Evolutionary conservation across 225 moss, liverwort and hornwort genomes (phyloP), one percentile per base, ranked within the genome.

Genomic region (Bryum argenteum): DNA sequence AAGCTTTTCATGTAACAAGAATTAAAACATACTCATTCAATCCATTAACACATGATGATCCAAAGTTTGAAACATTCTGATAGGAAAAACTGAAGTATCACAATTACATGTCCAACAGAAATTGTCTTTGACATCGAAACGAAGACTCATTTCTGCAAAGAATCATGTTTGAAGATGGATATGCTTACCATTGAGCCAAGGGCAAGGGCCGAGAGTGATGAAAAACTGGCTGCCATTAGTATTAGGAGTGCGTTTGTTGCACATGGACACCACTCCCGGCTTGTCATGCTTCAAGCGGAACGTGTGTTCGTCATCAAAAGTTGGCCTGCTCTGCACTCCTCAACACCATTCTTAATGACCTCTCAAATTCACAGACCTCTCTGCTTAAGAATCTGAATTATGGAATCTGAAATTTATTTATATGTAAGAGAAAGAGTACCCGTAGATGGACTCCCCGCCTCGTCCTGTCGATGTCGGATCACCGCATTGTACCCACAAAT

Each of bases 201-300:
- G 80, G 58, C 90, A 91, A 1, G 91, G 90, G 66, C 91, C 88
- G 80, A 54, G 84, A 75, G 93, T 86, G 58, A 93, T 74, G 58
- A 93, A 93, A 69, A 90, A 91, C 48, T 96, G 96, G 72, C 90
- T 93, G 67, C 93, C 87, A 64, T 91, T 96, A 5, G 91, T 85
- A 53, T 87, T 75, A 5, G 93, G 90, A 12, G 15, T 63, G 39
- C 88, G 82, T 53, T 85, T 84, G 37, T 96, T 96, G 23, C 93
- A 93, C 90, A 91, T 96, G 26, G 91, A 93, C 71, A 96, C 76
- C 78, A 96, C 87, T 39, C 91, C 93, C 6, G 69, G 82, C 56
- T 85, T 87, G 50, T 89, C 82, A 66, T 96, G 93, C 75, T 88
- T 91, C 52, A 91, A 67, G 18, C 72, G 73, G 51, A 79, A 69